These are phyloP conservation scores for Scedosporium aurantiacum DNA, from an alignment of 2,329 filamentous ascomycete species.

Conservation along the genomic window DNA sequence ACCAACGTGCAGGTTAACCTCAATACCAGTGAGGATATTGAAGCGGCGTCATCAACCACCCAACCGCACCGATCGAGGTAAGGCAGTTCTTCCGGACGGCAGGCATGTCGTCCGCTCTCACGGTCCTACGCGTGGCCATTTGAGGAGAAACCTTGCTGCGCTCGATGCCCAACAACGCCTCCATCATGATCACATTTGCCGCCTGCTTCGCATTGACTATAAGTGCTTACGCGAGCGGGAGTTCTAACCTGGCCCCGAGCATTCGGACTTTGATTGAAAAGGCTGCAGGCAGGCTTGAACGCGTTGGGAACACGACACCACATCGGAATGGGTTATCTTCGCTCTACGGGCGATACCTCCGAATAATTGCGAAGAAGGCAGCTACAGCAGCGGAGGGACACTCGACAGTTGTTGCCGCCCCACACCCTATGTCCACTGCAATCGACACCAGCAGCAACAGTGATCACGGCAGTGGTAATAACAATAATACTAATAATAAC, in stretches of 20 bases:
- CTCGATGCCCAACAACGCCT: constrained; percentile 70
- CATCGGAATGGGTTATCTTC: constrained; percentile 57
- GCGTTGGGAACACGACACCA: constrained; percentile 53
- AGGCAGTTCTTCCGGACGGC: constrained; percentile 64
- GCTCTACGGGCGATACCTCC: constrained; percentile 34
- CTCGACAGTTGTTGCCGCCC: no score
- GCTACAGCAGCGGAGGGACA: constrained; percentile 13
- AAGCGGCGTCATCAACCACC: constrained; percentile 66
- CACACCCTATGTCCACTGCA: no score
- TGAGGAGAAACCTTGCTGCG: constrained; percentile 59
- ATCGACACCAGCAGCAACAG: no score
- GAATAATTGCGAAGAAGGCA: constrained; percentile 30
- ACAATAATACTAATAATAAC: not conserved
- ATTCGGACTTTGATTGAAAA: constrained; percentile 56
- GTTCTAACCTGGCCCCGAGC: constrained; percentile 49
- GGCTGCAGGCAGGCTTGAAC: constrained; percentile 55
- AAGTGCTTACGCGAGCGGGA: constrained; percentile 45
- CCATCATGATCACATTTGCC: constrained; percentile 69
- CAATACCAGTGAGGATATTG: constrained; percentile 52
- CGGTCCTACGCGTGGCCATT: constrained; percentile 62
- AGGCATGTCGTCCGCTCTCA: constrained; percentile 60
- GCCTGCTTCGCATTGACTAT: constrained; percentile 58
- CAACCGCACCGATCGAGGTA: constrained; percentile 57
- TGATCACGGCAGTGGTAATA: constrained; percentile 3
- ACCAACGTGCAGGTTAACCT: constrained; percentile 50